These are phyloP conservation scores for Aspergillus panamensis DNA, from an alignment of 495 filamentous ascomycete genomes.

Conservation along the genomic window DNA sequence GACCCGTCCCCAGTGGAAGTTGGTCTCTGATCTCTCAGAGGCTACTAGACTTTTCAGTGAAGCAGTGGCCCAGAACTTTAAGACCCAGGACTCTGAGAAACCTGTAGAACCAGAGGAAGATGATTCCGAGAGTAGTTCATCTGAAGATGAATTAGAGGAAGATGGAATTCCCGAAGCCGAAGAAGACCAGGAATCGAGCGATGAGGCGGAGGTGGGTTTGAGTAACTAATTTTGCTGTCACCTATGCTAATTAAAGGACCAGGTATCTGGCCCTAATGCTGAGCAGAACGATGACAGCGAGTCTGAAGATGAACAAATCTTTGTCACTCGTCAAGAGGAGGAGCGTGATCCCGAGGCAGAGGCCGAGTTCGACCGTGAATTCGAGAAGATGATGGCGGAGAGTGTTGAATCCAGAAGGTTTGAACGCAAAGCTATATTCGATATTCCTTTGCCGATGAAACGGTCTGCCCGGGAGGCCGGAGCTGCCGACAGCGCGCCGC, in stretches of 20 bases:
- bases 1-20: constrained; percentile 86
- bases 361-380: constrained; percentile 96
- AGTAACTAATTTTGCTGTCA: not conserved
- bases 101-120: constrained; percentile 62
- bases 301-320: constrained; percentile 77
- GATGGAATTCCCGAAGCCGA: constrained; percentile 53
- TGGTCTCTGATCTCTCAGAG: constrained; percentile 75
- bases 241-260: constrained; percentile 7
- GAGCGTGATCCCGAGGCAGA: constrained; percentile 91
- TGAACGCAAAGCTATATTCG: constrained; percentile 89
- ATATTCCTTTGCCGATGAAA: constrained; percentile 88
- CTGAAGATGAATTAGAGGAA: constrained; percentile 62
- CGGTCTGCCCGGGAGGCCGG: constrained; percentile 61
- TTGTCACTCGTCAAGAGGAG: constrained; percentile 86
- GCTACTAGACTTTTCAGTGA: constrained; percentile 82
- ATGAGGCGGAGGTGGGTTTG: constrained; percentile 53
- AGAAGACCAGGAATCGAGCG: constrained; percentile 56
- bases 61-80: constrained; percentile 83
- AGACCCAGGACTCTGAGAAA: constrained; percentile 67
- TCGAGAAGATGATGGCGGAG: constrained; percentile 98
- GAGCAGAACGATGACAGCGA: constrained; percentile 47
- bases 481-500: constrained; percentile 34
- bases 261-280: constrained; percentile 52
- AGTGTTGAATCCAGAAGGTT: constrained; percentile 91
- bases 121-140: constrained; percentile 54